A percentile compares a stretch with the other conserved stretches of the same genome.
Conservation (phyloP, 2,329 filamentous ascomycete genomes). For the Fusarium nodosum region DNA sequence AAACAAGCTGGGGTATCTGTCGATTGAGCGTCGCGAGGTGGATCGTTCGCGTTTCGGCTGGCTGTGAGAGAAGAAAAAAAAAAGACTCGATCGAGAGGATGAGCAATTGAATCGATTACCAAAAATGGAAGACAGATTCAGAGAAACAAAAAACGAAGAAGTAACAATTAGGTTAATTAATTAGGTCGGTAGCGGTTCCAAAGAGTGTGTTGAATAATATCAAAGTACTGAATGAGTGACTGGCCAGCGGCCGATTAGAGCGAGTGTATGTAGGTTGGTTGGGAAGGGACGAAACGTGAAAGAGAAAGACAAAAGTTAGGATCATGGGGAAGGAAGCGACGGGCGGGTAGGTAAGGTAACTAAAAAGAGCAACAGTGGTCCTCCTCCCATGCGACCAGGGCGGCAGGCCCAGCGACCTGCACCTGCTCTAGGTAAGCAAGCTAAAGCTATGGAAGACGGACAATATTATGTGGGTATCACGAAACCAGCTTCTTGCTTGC, state of each 20-base stretch:
- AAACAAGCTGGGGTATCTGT: slow-evolving; percentile 32
- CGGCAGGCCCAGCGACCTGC: slow-evolving; percentile 41
- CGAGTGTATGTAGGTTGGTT: slow-evolving; percentile 47
- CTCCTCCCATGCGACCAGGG: slow-evolving; percentile 45
- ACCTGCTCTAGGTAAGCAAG: slow-evolving; percentile 22
- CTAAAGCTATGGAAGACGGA: not conserved
- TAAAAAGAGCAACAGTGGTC: slow-evolving; percentile 44
- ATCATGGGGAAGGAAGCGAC: slow-evolving; percentile 46
- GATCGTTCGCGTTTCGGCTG: slow-evolving; percentile 38
- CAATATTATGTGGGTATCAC: slow-evolving; percentile 30
- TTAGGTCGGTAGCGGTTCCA: slow-evolving; percentile 21
- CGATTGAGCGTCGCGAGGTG: slow-evolving; percentile 34
- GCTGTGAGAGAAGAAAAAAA: slow-evolving; percentile 8
- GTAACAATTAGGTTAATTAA: slow-evolving; percentile 30
- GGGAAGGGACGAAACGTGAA: slow-evolving; percentile 43
- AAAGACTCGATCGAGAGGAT: slow-evolving; percentile 31
- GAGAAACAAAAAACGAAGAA: slow-evolving; percentile 34
- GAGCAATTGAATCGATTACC: slow-evolving; percentile 26
- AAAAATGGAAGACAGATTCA: slow-evolving; percentile 30
- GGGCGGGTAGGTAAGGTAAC: slow-evolving; percentile 49
- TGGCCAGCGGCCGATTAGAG: slow-evolving; percentile 50
- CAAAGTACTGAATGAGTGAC: slow-evolving; percentile 47
- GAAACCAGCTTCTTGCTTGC: slow-evolving; percentile 23
- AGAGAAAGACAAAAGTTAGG: slow-evolving; percentile 43
- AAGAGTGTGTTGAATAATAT: slow-evolving; percentile 46